phyloP scores from a whole-genome alignment of 768 basidiomycete genomes.

The Lentinula raphanica region DNA sequence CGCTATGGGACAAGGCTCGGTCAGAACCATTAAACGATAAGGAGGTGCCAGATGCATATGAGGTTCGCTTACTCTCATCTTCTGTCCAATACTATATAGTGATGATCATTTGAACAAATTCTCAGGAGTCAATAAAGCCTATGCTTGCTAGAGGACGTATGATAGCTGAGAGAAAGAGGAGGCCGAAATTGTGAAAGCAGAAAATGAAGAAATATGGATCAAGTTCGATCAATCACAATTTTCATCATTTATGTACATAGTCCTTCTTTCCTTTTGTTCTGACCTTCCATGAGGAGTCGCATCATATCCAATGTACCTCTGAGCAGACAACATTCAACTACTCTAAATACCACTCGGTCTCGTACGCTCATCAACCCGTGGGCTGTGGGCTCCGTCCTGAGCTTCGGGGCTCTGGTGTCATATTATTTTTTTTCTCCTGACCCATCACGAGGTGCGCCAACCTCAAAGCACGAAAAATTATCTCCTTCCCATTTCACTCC shows the following conservation, averaged over 20 bases:
- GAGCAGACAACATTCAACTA: not conserved
- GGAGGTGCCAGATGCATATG: conserved; percentile 50
- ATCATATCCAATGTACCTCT: no score
- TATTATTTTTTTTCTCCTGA: conserved; percentile 52
- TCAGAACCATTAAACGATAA: conserved; percentile 54
- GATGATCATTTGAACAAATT: not conserved
- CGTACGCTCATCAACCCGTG: not conserved
- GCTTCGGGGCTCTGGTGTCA: conserved; percentile 36
- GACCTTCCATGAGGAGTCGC: no score
- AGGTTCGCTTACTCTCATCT: conserved; percentile 28
- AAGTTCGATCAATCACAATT: no score
- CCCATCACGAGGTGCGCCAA: conserved; percentile 39
- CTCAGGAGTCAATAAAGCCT: conserved; percentile 44
- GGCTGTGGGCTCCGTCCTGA: conserved; percentile 22
- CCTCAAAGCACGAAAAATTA: conserved; percentile 29
- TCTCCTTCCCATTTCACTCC: conserved; percentile 55
- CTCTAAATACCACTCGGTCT: not conserved
- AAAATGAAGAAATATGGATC: no score
- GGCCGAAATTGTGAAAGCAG: conserved; percentile 24
- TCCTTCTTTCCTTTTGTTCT: no score
- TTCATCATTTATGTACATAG: no score
- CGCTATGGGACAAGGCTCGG: conserved; percentile 56
- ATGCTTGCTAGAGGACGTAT: conserved; percentile 44
- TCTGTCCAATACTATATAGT: not conserved
- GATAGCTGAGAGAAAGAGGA: conserved; percentile 20